A percentile compares a stretch with the other conserved stretches of the same genome.
phyloP scores from a whole-genome alignment of 805 yeast genomes.

The Pichia ethanolica region DNA sequence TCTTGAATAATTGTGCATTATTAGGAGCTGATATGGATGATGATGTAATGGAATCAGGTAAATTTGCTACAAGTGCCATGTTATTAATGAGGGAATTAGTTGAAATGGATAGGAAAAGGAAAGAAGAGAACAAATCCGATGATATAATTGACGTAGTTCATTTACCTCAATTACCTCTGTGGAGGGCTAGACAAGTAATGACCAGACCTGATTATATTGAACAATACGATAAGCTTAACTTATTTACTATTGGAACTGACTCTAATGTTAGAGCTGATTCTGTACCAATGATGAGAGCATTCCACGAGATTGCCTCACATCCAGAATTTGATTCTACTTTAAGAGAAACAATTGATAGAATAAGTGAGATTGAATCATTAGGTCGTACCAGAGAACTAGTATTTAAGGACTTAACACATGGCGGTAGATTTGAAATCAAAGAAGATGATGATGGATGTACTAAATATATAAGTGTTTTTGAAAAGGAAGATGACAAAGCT shows the following conservation, averaged over 20 bases:
- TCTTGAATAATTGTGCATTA: slow-evolving; percentile 72
- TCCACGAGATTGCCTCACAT: slow-evolving; percentile 65
- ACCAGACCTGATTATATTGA: slow-evolving; percentile 78
- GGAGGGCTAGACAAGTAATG: slow-evolving; percentile 83
- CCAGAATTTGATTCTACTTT: slow-evolving; percentile 65
- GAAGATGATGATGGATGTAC: background rate
- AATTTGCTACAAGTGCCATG: slow-evolving; percentile 70
- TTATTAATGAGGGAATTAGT: slow-evolving; percentile 62
- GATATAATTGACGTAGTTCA: slow-evolving; percentile 12
- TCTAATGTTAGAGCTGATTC: slow-evolving; percentile 74
- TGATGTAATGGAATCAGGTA: slow-evolving; percentile 81
- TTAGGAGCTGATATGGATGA: slow-evolving; percentile 78
- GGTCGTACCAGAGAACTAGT: slow-evolving; percentile 73
- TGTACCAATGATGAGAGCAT: slow-evolving; percentile 86
- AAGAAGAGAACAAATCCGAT: slow-evolving; percentile 19
- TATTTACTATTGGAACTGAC: slow-evolving; percentile 70
- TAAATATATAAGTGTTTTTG: slow-evolving; percentile 3
- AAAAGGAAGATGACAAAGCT: background rate
- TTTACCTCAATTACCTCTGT: slow-evolving; percentile 68
- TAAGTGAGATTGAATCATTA: slow-evolving; percentile 67
- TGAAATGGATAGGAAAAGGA: slow-evolving; percentile 44
- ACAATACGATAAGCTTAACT: slow-evolving; percentile 63
- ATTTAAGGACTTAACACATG: slow-evolving; percentile 57
- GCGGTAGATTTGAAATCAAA: slow-evolving; percentile 36
- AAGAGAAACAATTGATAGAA: slow-evolving; percentile 58